Percentiles rank a stretch among this genome's conserved stretches.
Evolutionary conservation across 2,329 filamentous ascomycete genomes (phyloP).

Genomic region (Botryotinia calthae): DNA sequence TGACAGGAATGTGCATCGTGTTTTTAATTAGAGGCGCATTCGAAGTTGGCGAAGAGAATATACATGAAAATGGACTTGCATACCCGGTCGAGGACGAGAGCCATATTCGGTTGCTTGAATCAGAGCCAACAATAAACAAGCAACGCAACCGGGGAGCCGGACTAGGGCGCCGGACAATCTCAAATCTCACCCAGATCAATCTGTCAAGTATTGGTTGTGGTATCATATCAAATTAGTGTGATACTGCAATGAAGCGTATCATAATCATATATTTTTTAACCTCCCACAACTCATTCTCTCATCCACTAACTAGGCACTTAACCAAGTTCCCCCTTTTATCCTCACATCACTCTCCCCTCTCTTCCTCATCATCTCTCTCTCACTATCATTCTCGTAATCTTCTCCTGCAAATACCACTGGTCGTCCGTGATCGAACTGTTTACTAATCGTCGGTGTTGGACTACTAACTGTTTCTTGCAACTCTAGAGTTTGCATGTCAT

Average conservation of each 20-base stretch:
- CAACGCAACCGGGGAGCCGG: no score
- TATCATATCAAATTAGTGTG: background rate
- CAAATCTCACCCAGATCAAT: background rate
- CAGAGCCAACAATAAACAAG: background rate
- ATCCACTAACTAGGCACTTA: background rate
- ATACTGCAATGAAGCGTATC: background rate
- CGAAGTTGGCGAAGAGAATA: no score
- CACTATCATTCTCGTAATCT: background rate
- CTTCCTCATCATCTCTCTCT: background rate
- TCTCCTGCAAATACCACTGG: background rate
- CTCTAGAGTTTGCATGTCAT: background rate
- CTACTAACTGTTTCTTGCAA: background rate
- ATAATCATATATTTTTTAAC: background rate
- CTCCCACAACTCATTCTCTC: background rate
- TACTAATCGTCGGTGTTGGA: background rate
- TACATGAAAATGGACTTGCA: no score
- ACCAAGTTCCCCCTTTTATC: background rate
- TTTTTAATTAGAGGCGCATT: no score
- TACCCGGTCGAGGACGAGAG: no score
- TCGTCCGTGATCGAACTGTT: background rate
- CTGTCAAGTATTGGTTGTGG: background rate
- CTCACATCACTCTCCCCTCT: background rate
- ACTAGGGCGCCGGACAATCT: background rate
- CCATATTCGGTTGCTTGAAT: no score
- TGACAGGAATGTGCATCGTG: no score